Conservation (phyloP, 192 early-diverging fungal genomes). For the Coemansia sp. region DNA sequence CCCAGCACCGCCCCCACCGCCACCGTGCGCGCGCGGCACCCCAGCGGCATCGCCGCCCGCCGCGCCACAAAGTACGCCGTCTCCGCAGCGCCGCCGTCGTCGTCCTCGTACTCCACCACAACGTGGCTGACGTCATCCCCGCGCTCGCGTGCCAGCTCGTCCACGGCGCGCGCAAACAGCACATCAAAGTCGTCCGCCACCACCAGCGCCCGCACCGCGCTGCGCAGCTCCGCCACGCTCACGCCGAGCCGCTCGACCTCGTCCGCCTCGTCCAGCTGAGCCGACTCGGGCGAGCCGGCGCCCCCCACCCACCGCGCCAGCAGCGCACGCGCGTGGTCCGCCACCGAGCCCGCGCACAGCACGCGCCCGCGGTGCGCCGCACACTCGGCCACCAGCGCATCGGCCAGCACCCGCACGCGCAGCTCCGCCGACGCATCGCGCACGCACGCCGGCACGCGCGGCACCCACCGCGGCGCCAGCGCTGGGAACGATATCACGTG, state of each 20-base stretch:
- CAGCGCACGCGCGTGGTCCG: slow-evolving; percentile 30
- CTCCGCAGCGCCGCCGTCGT: slow-evolving; percentile 12
- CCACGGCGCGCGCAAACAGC: slow-evolving; percentile 29
- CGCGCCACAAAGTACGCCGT: slow-evolving; percentile 35
- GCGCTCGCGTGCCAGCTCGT: slow-evolving; percentile 11
- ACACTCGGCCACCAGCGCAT: slow-evolving; percentile 37
- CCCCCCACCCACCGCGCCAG: background rate
- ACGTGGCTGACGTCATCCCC: slow-evolving; percentile 11
- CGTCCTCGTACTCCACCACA: slow-evolving; percentile 32
- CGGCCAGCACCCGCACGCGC: slow-evolving; percentile 37
- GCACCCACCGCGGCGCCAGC: slow-evolving; percentile 23
- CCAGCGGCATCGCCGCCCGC: slow-evolving; percentile 14
- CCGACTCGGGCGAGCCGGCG: background rate
- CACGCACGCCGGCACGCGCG: slow-evolving; percentile 37
- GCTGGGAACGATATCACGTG: slow-evolving; percentile 33
- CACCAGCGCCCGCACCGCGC: slow-evolving; percentile 19
- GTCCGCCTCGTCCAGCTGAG: slow-evolving; percentile 27
- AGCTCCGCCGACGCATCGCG: slow-evolving; percentile 41
- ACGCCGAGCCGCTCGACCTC: slow-evolving; percentile 50
- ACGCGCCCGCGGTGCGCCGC: slow-evolving; percentile 27
- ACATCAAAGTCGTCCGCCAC: slow-evolving; percentile 31
- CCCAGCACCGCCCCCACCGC: slow-evolving; percentile 26
- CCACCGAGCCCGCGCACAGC: slow-evolving; percentile 36
- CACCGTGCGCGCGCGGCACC: slow-evolving; percentile 28
- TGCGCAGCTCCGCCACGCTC: slow-evolving; percentile 30